Evolutionary conservation across 2,329 filamentous ascomycete genomes (phyloP), one percentile per base, ranked within the genome.

Genomic region (Colletotrichum tofieldiae): DNA sequence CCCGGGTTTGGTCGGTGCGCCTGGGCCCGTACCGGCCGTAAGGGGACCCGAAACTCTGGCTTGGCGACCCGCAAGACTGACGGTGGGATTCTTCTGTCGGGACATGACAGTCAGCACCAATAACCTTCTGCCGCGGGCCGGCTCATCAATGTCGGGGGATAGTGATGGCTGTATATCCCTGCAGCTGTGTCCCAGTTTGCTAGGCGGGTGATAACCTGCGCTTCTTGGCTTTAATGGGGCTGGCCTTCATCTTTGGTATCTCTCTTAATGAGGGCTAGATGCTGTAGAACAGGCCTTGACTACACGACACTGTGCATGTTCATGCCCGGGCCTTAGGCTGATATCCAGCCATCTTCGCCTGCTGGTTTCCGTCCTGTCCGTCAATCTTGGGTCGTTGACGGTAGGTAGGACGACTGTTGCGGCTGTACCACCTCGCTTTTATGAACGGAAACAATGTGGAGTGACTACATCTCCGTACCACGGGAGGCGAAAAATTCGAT

Each of bases 31-130:
- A 63, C 35, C 35, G 60, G 60, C 60, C 60, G 47, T 29, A 63
- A 52, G n/a, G 23, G 47, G 35, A 39, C 60, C 60, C 60, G 35
- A 52, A 26, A 16, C 60, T 45, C 23, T 63, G 60, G 60, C 60
- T 63, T 63, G 60, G 45, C 60, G n/a, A 52, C 49, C 47, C 35
- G 35, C 45, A 37, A 63, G 45, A 37, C 47, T 63, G 60, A 16
- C 47, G 60, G 60, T 49, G 35, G 45, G n/a, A 26, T 26, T 35
- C 29, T 20, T 47, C 20, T 32, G 5, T 49, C 29, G 58, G 58
- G 58, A 47, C 18, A 37, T 35, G 26, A 26, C 43, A 49, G 58
- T 49, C 29, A 26, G 12, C 26, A 8, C 12, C 41, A 26, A 7
- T 26, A 11, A 32, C 3, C 8, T 14, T 20, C 59, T 62, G 59